phyloP scores from a whole-genome alignment of 2,329 filamentous ascomycete species.

The Clonostachys byssicola region DNA sequence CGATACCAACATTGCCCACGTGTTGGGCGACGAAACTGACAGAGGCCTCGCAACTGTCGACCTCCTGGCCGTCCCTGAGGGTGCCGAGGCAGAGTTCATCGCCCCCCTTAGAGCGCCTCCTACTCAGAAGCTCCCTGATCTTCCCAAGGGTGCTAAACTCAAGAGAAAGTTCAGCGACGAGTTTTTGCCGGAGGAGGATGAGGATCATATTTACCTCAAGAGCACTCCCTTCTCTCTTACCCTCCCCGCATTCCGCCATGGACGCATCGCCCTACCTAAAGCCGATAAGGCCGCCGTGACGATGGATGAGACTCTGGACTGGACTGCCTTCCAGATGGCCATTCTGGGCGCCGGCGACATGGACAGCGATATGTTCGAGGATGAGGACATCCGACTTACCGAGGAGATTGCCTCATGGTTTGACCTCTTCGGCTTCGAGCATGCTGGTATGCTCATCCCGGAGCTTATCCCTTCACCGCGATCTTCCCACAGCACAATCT shows the following conservation, averaged over 20 bases:
- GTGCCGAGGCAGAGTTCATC: no score
- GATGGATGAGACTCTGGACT: slow-evolving; percentile 50
- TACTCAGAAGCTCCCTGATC: not conserved
- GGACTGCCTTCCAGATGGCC: slow-evolving; percentile 63
- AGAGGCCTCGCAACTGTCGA: no score
- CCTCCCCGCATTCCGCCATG: slow-evolving; percentile 47
- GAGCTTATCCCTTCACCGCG: slow-evolving; percentile 7
- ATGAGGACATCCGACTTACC: slow-evolving; percentile 37
- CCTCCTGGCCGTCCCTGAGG: no score
- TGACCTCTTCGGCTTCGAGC: slow-evolving; percentile 40
- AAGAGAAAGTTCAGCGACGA: slow-evolving; percentile 6
- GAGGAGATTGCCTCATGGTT: slow-evolving; percentile 47
- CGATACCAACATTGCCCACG: not conserved
- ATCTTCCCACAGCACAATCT: slow-evolving; percentile 13
- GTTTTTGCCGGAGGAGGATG: slow-evolving; percentile 20
- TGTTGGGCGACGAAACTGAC: not conserved
- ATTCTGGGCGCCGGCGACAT: slow-evolving; percentile 53
- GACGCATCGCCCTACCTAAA: slow-evolving; percentile 47
- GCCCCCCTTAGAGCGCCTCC: not conserved
- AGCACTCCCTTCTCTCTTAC: slow-evolving; percentile 45
- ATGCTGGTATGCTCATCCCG: slow-evolving; percentile 30
- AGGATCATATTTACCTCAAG: slow-evolving; percentile 41
- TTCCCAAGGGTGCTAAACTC: not conserved
- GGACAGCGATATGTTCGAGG: slow-evolving; percentile 28
- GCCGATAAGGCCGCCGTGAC: slow-evolving; percentile 31